These are phyloP conservation scores for Calocybe indica DNA, from an alignment of 768 basidiomycete species.

Conservation along the genomic window DNA sequence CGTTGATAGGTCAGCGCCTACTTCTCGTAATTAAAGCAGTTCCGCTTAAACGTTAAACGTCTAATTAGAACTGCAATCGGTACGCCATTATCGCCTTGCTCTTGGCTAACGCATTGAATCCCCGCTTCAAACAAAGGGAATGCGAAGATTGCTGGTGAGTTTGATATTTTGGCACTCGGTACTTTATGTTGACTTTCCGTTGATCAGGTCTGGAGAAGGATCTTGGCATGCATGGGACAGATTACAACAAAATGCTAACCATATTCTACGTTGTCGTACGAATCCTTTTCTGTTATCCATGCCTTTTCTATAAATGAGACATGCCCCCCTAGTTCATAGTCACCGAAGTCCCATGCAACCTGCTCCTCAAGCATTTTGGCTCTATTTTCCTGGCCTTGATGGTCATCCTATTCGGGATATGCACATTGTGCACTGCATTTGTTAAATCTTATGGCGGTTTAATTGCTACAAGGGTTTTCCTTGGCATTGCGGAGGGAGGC, in stretches of 20 bases:
- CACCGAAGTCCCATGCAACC: conserved; percentile 36
- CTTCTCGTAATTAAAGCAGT: background rate
- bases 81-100: background rate
- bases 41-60: background rate
- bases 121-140: conserved; percentile 31
- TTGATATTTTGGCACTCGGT: conserved; percentile 14
- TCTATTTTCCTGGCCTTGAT: conserved; percentile 31
- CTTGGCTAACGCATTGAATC: background rate
- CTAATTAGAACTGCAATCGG: background rate
- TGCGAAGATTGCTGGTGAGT: conserved; percentile 25
- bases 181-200: conserved; percentile 13
- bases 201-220: conserved; percentile 30
- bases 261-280: conserved; percentile 34
- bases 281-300: background rate
- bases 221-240: conserved; percentile 32
- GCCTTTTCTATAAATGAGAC: background rate
- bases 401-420: conserved; percentile 29
- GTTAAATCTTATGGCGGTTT: conserved; percentile 26
- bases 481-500: conserved; percentile 37
- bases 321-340: conserved; percentile 23
- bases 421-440: conserved; percentile 34
- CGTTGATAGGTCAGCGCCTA: background rate
- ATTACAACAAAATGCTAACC: conserved; percentile 36
- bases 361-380: conserved; percentile 34
- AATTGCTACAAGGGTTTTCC: conserved; percentile 30